Conservation (phyloP, 768 basidiomycete genomes). For the Sarcodon sp. region DNA sequence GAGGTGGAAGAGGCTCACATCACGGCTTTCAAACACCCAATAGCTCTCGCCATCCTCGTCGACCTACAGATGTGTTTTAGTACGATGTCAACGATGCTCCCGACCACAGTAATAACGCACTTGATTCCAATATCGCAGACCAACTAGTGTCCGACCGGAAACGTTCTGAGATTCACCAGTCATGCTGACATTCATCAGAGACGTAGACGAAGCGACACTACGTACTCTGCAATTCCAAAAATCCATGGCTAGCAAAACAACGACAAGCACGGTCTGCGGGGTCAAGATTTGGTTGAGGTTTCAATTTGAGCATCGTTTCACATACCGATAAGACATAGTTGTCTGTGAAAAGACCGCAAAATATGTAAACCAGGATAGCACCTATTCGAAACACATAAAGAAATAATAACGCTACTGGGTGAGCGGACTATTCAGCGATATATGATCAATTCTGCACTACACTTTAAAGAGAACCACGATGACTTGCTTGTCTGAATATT, state of each 20-base stretch:
- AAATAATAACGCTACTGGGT: slow-evolving; percentile 75
- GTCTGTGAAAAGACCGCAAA: slow-evolving; percentile 83
- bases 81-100: slow-evolving; percentile 13
- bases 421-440: slow-evolving; percentile 45
- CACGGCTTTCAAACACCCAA: slow-evolving; percentile 97
- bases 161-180: slow-evolving; percentile 53
- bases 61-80: slow-evolving; percentile 32
- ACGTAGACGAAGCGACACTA: slow-evolving; percentile 2
- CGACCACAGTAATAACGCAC: slow-evolving; percentile 18
- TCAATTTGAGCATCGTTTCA: background rate
- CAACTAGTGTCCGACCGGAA: slow-evolving; percentile 85
- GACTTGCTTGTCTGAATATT: slow-evolving; percentile 60
- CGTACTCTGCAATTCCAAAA: slow-evolving; percentile 95
- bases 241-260: slow-evolving; percentile 90
- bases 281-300: slow-evolving; percentile 1
- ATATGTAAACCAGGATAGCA: slow-evolving; percentile 85
- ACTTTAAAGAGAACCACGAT: background rate
- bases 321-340: slow-evolving; percentile 86
- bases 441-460: background rate
- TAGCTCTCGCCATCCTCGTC: slow-evolving; percentile 93
- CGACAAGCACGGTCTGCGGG: slow-evolving; percentile 76
- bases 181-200: background rate
- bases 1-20: slow-evolving; percentile 40
- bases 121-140: slow-evolving; percentile 97
- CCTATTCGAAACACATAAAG: slow-evolving; percentile 80